These are phyloP conservation scores for Penicillium glabrum DNA, from an alignment of 2,329 filamentous ascomycete genomes.

Conservation along the genomic window DNA sequence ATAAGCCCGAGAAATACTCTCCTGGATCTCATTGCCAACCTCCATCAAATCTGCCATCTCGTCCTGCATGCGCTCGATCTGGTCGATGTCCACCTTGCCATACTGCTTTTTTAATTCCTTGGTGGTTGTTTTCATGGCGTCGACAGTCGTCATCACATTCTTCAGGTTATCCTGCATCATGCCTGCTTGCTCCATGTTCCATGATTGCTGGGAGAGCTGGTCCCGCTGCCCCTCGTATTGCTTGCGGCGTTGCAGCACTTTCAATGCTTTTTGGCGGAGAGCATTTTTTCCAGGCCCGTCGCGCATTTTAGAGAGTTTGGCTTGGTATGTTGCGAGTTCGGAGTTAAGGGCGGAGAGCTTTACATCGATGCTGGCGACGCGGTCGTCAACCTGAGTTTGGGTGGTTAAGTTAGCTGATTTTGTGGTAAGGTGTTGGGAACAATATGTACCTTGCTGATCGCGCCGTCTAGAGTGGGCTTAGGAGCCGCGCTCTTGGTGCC, in stretches of 20 bases:
- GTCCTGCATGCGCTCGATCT: conserved; percentile 96
- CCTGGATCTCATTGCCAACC: conserved; percentile 96
- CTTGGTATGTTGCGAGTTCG: conserved; percentile 84
- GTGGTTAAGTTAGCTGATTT: conserved; percentile 8
- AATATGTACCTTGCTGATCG: conserved; percentile 71
- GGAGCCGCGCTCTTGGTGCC: conserved; percentile 82
- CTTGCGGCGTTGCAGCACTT: conserved; percentile 88
- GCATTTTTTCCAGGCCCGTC: conserved; percentile 92
- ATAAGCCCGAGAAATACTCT: conserved; percentile 86
- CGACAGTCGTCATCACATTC: conserved; percentile 97
- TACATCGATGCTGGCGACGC: conserved; percentile 85
- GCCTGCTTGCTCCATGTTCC: conserved; percentile 98
- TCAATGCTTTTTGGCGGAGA: conserved; percentile 90
- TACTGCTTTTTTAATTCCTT: conserved; percentile 92
- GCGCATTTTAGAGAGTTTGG: conserved; percentile 86
- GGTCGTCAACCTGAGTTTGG: conserved; percentile 65
- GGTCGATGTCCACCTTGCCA: conserved; percentile 94
- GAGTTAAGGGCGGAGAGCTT: conserved; percentile 91
- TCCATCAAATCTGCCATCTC: conserved; percentile 99
- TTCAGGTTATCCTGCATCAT: conserved; percentile 99
- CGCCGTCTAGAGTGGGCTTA: conserved; percentile 82
- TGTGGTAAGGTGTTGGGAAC: not conserved
- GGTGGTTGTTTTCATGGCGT: conserved; percentile 95
- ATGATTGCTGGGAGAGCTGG: conserved; percentile 88
- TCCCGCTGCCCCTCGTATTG: conserved; percentile 93